Base-by-base conservation (phyloP, 768 basidiomycete species). In the Termitomyces sp. region DNA sequence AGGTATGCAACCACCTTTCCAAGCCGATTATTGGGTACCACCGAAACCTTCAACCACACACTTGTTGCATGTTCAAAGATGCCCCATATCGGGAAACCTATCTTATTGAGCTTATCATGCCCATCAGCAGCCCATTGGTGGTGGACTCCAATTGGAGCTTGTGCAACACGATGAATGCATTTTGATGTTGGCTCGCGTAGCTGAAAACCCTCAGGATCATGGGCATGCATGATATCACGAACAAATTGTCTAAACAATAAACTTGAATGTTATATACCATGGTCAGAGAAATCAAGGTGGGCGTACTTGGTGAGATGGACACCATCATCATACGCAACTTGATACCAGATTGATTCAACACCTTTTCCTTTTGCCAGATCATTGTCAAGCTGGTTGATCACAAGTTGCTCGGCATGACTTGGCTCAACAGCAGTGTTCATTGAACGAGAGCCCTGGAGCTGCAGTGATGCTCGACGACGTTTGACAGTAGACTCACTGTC, bases 81-180 rank as follows among this genome's bases (percentile, higher is more conserved):
- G 7, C 28, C 59, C 65, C 68, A 79, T 33, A 77, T 64, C 0
- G 73, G 70, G 59, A 77, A 77, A 0, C 77, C 76, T 39, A 76
- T 75, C 12, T 61, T 59, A 53, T 69, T 62, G 1, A 79, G 66
- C 54, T 78, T 79, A 52, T 78, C 72, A 53, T 78, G 76, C 0
- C 76, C 49, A 51, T 37, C 3, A n/a, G 24, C 36, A 26, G 16
- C 16, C 24, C 24, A 52, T 15, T 16, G 4, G 2, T 52, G 16
- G 28, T 52, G 36, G 28, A 26, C 9, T 10, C 36, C 36, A 39
- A 52, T n/a, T 6, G 16, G 36, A 39, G 9, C n/a, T 15, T 49
- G 10, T 3, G 37, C 26, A 9, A 18, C 4, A 39, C 9, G 4
- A n/a, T 18, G 10, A 28, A 39, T n/a, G 12, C 4, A 9, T 8